Conservation (phyloP, 179 eudicot genomes). For the Corrigiola litoralis region DNA sequence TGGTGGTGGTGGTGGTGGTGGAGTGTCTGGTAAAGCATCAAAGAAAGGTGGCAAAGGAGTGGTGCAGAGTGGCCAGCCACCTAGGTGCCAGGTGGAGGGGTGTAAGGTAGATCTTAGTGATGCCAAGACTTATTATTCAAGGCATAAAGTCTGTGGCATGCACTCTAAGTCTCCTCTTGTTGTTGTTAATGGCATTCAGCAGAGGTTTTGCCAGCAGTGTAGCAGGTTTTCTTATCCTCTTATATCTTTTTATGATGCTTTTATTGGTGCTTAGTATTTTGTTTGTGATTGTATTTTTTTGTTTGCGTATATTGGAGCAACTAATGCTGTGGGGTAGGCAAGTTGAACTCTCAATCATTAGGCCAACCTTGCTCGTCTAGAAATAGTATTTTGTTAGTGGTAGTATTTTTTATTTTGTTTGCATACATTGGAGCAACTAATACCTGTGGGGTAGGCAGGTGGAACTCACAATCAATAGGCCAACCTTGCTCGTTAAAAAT, state of each 20-base stretch:
- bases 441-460: too few relatives aligned
- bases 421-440: too few relatives aligned
- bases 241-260: not conserved
- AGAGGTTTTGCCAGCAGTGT: slow-evolving; percentile 97
- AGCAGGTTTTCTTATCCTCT: slow-evolving; percentile 52
- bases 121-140: slow-evolving; percentile 78
- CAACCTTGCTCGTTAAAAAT: too few relatives aligned
- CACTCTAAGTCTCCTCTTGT: slow-evolving; percentile 76
- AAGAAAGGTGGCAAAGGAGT: slow-evolving; percentile 49
- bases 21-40: slow-evolving; percentile 21
- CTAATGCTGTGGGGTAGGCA: too few relatives aligned
- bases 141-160: slow-evolving; percentile 87
- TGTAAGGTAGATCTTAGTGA: slow-evolving; percentile 86
- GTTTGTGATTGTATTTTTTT: not conserved
- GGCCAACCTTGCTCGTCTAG: too few relatives aligned
- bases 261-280: not conserved
- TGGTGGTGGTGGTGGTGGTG: slow-evolving; percentile 23
- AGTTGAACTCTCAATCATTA: too few relatives aligned
- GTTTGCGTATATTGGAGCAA: not conserved
- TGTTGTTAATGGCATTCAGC: slow-evolving; percentile 66
- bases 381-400: too few relatives aligned
- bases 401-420: too few relatives aligned
- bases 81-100: slow-evolving; percentile 93
- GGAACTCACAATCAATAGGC: too few relatives aligned
- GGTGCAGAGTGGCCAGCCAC: slow-evolving; percentile 48